Evolutionary conservation across 768 basidiomycete species (phyloP).

Genomic region (Rhodotorula graminis): DNA sequence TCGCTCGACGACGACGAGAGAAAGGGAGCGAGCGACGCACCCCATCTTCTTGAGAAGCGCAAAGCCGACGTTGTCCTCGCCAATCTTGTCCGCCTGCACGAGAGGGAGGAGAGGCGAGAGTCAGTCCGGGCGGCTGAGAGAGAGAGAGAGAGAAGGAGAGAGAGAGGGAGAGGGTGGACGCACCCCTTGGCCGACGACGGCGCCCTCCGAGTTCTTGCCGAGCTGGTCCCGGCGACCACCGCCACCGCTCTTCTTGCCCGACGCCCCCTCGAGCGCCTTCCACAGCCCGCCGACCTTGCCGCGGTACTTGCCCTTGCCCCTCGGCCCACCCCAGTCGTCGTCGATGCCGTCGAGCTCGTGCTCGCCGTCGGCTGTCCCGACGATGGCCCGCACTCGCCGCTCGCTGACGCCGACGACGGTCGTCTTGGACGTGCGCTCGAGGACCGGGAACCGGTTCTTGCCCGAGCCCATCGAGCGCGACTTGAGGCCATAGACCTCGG

Average conservation of each 20-base stretch:
- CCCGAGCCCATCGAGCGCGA: constrained; percentile 69
- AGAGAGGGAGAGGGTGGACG: background rate
- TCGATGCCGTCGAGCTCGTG: constrained; percentile 28
- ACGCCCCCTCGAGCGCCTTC: constrained; percentile 38
- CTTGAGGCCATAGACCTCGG: constrained; percentile 69
- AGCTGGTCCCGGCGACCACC: constrained; percentile 27
- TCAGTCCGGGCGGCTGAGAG: no score
- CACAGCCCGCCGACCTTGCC: constrained; percentile 44
- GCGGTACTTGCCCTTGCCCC: constrained; percentile 31
- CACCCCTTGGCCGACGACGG: constrained; percentile 32
- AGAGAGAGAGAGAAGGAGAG: background rate
- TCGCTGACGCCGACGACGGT: constrained; percentile 58
- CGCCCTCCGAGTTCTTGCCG: constrained; percentile 37
- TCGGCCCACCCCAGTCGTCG: background rate
- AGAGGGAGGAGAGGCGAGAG: no score
- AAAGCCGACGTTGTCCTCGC: constrained; percentile 75
- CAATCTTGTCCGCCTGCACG: constrained; percentile 65
- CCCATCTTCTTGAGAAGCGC: constrained; percentile 84
- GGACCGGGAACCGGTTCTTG: constrained; percentile 65
- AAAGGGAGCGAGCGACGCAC: constrained; percentile 32
- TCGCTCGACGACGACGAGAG: no score
- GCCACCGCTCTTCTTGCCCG: constrained; percentile 10
- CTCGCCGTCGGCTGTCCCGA: constrained; percentile 46
- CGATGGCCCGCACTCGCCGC: constrained; percentile 54
- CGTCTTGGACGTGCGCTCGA: constrained; percentile 63